Evolutionary conservation across 2,329 filamentous ascomycete species (phyloP).

Genomic region (Alternaria consortialis): DNA sequence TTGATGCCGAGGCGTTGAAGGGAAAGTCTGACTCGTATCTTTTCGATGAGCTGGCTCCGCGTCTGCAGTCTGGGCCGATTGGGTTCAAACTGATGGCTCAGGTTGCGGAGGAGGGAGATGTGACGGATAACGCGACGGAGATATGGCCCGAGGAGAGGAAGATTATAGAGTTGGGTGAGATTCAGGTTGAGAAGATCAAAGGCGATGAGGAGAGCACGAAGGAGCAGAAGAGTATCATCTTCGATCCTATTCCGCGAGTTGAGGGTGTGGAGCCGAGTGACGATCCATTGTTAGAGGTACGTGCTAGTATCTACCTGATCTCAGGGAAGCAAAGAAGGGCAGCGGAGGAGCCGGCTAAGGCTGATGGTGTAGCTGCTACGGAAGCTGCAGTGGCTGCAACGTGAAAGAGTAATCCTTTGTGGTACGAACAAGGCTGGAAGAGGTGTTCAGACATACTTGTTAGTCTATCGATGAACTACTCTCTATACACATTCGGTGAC

Average conservation of each 20-base stretch:
- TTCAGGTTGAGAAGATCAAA: constrained; percentile 56
- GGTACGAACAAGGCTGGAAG: background rate
- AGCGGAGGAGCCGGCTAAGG: constrained; percentile 34
- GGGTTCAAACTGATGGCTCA: constrained; percentile 62
- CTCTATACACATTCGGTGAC: background rate
- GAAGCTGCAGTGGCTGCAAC: constrained; percentile 15
- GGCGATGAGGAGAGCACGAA: constrained; percentile 53
- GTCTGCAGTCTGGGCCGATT: constrained; percentile 51
- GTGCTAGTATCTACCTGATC: constrained; percentile 65
- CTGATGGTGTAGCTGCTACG: background rate
- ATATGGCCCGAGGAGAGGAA: constrained; percentile 63
- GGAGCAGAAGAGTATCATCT: constrained; percentile 64
- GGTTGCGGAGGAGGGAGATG: constrained; percentile 59
- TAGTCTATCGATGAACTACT: background rate
- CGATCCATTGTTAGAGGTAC: constrained; percentile 65
- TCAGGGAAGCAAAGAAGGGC: constrained; percentile 63
- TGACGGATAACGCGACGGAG: constrained; percentile 59
- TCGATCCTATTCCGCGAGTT: constrained; percentile 66
- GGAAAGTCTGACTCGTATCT: constrained; percentile 57
- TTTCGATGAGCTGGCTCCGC: constrained; percentile 57
- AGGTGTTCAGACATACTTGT: background rate
- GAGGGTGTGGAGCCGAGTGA: constrained; percentile 62
- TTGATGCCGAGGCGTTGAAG: constrained; percentile 52
- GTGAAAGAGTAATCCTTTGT: background rate
- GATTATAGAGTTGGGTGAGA: constrained; percentile 61